Percentiles rank a stretch among this genome's conserved stretches.
These are phyloP conservation scores for Fusarium clavum DNA, from an alignment of 2,329 filamentous ascomycete genomes.

Conservation along the genomic window DNA sequence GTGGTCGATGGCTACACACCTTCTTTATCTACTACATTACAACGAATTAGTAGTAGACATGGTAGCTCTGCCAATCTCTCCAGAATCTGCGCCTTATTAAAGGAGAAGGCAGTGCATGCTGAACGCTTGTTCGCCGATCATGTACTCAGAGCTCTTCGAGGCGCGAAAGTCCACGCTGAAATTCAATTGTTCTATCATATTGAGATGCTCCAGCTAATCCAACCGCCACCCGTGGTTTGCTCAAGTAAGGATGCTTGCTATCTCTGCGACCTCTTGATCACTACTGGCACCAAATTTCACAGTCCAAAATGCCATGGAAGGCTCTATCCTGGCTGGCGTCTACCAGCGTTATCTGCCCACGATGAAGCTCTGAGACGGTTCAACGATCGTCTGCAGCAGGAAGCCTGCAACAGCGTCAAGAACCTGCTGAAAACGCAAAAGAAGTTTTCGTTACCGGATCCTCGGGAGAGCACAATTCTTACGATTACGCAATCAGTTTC, in stretches of 20 bases:
- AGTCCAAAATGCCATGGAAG: not conserved
- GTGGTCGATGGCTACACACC: not conserved
- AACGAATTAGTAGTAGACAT: not conserved
- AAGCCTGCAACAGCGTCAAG: not conserved
- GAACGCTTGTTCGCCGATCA: not conserved
- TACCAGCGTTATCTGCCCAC: not conserved
- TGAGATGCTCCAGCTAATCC: not conserved
- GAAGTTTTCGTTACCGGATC: not conserved
- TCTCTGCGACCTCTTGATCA: not conserved
- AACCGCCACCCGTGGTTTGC: not conserved
- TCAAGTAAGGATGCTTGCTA: not conserved
- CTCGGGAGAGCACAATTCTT: not conserved
- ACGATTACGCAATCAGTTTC: not conserved
- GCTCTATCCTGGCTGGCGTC: not conserved
- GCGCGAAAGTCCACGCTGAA: not conserved
- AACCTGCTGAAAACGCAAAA: not conserved
- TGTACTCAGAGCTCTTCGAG: not conserved
- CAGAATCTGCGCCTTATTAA: not conserved
- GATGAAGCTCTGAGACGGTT: not conserved
- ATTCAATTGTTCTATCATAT: not conserved
- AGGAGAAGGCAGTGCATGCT: not conserved
- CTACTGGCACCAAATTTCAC: not conserved
- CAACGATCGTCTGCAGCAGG: not conserved
- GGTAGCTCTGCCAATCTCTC: not conserved
- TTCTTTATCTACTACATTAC: not conserved